Conservation (phyloP, 345 rosid species). For the Rhizophora apiculata region DNA sequence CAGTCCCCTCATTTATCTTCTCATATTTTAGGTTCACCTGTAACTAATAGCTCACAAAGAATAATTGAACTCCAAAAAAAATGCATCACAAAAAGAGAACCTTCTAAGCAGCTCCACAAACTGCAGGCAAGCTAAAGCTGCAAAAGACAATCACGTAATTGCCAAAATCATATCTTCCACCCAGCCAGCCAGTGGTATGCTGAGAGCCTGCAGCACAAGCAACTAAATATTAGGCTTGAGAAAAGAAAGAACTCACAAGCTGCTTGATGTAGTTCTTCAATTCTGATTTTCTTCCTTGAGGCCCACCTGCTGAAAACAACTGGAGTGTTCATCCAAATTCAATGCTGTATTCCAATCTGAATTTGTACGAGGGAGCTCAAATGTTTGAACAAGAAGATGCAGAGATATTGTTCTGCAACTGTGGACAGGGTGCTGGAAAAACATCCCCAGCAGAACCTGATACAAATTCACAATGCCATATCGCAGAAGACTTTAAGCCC, state of each 20-base stretch:
- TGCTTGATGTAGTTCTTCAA: background rate
- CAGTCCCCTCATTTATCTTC: background rate
- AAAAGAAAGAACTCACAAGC: constrained; percentile 2
- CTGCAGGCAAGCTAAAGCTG: constrained; percentile 1
- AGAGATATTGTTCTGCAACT: constrained; percentile 49
- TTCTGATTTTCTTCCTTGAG: background rate
- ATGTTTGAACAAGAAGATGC: constrained; percentile 40
- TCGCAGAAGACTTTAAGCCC: constrained; percentile 43
- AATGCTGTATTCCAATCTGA: background rate
- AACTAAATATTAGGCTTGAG: background rate
- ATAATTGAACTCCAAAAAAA: background rate
- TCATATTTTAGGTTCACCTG: no score
- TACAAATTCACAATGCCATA: constrained; percentile 82
- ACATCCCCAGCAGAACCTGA: constrained; percentile 61
- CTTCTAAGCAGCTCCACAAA: background rate
- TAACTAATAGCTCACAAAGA: background rate
- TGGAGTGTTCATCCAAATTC: background rate
- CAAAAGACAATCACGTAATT: background rate
- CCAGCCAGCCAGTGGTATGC: background rate
- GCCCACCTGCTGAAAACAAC: background rate
- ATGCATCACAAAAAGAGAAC: background rate
- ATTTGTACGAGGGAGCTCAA: constrained; percentile 10
- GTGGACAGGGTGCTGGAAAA: constrained; percentile 61
- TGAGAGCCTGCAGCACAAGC: background rate
- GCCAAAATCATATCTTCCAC: background rate